Conservation (phyloP, 805 yeast genomes). For the Kluyveromyces nonfermentans region DNA sequence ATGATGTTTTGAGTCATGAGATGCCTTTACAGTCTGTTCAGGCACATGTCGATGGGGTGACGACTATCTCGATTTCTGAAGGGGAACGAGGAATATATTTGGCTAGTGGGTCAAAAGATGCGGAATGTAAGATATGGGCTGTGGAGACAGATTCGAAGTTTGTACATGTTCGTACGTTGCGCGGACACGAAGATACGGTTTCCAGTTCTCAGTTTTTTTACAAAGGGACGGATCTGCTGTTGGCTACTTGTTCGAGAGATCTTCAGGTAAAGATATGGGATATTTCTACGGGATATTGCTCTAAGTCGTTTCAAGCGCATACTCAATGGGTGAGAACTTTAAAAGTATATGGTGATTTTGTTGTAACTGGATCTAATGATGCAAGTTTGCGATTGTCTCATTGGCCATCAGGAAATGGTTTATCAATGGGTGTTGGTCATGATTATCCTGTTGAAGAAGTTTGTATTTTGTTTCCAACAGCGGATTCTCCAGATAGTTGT, state of each 20-base stretch:
- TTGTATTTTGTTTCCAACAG: slow-evolving; percentile 48
- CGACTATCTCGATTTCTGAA: slow-evolving; percentile 10
- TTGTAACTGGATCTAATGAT: slow-evolving; percentile 72
- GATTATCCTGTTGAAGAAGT: slow-evolving; percentile 74
- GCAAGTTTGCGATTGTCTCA: slow-evolving; percentile 62
- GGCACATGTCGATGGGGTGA: slow-evolving; percentile 72
- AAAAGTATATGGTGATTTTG: slow-evolving; percentile 47
- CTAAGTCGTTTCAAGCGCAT: slow-evolving; percentile 64
- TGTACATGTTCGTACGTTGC: slow-evolving; percentile 48
- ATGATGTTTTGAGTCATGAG: slow-evolving; percentile 55
- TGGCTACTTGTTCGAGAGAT: slow-evolving; percentile 60
- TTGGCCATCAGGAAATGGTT: slow-evolving; percentile 55
- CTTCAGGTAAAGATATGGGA: slow-evolving; percentile 57
- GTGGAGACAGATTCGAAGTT: slow-evolving; percentile 31
- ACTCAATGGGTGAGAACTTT: slow-evolving; percentile 80
- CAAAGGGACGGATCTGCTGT: slow-evolving; percentile 36
- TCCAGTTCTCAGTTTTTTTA: slow-evolving; percentile 45
- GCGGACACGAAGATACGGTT: slow-evolving; percentile 85
- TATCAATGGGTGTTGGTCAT: slow-evolving; percentile 65
- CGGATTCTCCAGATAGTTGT: slow-evolving; percentile 21
- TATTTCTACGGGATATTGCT: slow-evolving; percentile 54
- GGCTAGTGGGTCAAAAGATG: slow-evolving; percentile 43
- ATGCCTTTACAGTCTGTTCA: slow-evolving; percentile 53
- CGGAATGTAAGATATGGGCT: slow-evolving; percentile 46
- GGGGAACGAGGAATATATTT: slow-evolving; percentile 16